Evolutionary conservation across 257 asterid genomes (phyloP), one percentile per base, ranked within the genome.

Genomic region (Nicotiana undulata): DNA sequence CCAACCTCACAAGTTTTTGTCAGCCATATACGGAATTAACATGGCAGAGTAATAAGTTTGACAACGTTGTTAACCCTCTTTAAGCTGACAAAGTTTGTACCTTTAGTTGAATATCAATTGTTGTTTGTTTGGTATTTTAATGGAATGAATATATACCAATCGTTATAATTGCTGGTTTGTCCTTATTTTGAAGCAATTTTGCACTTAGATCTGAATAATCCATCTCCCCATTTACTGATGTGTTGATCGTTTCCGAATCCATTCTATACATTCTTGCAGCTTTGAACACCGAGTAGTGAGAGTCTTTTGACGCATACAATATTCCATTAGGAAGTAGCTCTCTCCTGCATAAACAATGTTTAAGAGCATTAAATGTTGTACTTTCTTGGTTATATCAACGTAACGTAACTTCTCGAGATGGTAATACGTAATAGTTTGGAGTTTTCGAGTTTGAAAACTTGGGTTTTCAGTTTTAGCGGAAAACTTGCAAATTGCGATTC

Each of bases 251-350:
- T 22, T 74, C 84, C 9, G 26, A 75, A 63, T 82, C 76, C 84
- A 82, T 82, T 68, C 81, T 29, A 1, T 75, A 82, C 81, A 82
- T 75, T 44, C 81, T 63, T 75, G 84, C 84, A 17, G 81, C 81
- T 77, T 82, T 82, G 31, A 46, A 63, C 1, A 82, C 64, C 0
- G 84, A 82, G 3, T 80, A 80, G 28, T 80, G 83, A 17, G 83
- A 66, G 13, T 80, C 79, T 68, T 55, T 53, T 68, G 49, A 81
- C 4, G 85, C 76, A 52, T 82, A 82, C 10, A 82, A 63, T 56
- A 76, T 82, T 20, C 85, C 82, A 0, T 76, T 52, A 1, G 81
- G 77, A n/a, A 75, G 81, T 32, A 82, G 1, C 80, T 82, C 85
- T 72, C 82, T 82, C 85, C 85, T 77, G 5, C 31, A 22, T 20